Conservation (phyloP, 2,329 filamentous ascomycete species). For the Diaporthe sp. region DNA sequence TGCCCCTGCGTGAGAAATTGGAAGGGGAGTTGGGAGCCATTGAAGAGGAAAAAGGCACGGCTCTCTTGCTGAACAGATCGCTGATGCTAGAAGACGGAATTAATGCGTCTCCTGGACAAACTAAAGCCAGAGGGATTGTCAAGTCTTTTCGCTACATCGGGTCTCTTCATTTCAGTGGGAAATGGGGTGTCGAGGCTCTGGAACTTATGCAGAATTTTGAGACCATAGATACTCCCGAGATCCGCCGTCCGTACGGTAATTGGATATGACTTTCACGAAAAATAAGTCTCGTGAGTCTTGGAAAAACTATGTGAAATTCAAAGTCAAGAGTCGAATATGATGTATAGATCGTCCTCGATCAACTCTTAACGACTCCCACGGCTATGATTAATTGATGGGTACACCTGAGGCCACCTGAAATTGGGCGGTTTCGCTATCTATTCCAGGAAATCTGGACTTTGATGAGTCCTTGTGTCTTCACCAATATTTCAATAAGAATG, state of each 20-base stretch:
- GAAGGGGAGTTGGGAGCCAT: conserved; percentile 30
- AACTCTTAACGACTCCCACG: too few relatives aligned
- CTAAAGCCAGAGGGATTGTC: not conserved
- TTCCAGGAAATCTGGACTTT: too few relatives aligned
- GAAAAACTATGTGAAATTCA: too few relatives aligned
- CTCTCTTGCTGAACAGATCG: not conserved
- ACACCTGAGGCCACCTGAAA: too few relatives aligned
- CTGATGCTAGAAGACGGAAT: not conserved
- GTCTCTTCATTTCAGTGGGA: not conserved
- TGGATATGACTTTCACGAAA: not conserved
- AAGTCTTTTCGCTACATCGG: not conserved
- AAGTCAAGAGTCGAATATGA: too few relatives aligned
- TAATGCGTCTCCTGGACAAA: not conserved
- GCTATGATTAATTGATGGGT: too few relatives aligned
- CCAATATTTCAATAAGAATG: too few relatives aligned
- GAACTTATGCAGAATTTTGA: not conserved
- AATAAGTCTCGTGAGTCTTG: not conserved
- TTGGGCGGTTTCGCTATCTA: too few relatives aligned
- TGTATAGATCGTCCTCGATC: too few relatives aligned
- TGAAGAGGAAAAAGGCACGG: not conserved
- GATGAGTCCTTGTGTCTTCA: too few relatives aligned
- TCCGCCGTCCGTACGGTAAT: not conserved
- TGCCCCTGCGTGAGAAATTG: conserved; percentile 24
- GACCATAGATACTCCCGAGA: not conserved
- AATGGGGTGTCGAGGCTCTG: not conserved